Evolutionary conservation across 2,329 filamentous ascomycete species (phyloP).

Genomic region (Penicillium sp.): DNA sequence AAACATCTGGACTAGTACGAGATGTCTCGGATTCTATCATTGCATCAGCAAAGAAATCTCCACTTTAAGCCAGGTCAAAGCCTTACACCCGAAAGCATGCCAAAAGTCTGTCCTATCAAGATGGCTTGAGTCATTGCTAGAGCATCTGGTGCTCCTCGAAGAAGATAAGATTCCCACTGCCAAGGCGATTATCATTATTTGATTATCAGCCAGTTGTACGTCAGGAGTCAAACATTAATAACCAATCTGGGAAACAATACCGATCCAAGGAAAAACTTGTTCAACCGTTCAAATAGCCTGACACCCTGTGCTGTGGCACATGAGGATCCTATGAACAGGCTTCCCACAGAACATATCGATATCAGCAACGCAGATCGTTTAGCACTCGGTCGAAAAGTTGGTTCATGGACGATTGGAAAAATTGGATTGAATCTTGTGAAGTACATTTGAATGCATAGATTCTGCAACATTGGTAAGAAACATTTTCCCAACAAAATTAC

Average conservation of each 20-base stretch:
- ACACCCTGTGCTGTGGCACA: constrained; percentile 25
- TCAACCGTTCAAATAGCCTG: constrained; percentile 27
- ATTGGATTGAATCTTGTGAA: constrained; percentile 20
- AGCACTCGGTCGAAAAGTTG: constrained; percentile 19
- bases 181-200: not conserved
- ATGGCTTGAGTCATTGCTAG: constrained; percentile 8
- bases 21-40: constrained; percentile 8
- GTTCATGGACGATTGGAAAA: constrained; percentile 14
- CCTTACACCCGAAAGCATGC: constrained; percentile 8
- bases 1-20: constrained; percentile 4
- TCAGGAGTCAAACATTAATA: not conserved
- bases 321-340: constrained; percentile 31
- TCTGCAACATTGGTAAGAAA: not conserved
- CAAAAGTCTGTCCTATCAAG: constrained; percentile 9
- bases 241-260: not conserved
- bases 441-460: constrained; percentile 20
- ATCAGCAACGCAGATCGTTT: constrained; percentile 30
- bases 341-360: constrained; percentile 37
- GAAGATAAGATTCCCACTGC: constrained; percentile 8
- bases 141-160: constrained; percentile 7
- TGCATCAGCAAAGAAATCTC: not conserved
- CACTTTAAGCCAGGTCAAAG: not conserved
- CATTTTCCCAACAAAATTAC: too few species aligned
- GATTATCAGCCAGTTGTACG: too few species aligned
- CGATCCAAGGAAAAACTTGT: constrained; percentile 12